Base-by-base conservation (phyloP, 108 stramenopile species). In the Nitzschia inconspicua region DNA sequence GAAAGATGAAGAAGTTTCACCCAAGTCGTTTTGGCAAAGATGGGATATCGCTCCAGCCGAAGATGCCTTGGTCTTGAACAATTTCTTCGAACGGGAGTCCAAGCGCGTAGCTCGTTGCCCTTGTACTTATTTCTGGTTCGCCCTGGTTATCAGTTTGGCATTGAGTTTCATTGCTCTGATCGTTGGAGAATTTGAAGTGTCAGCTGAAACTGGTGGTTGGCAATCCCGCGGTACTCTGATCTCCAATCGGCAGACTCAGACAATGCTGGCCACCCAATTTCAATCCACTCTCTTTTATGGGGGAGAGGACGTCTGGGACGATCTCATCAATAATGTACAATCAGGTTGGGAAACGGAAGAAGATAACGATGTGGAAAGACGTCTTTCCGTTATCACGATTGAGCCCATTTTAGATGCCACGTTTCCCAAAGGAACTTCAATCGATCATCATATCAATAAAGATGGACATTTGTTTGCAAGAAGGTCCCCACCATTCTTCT, bases 121-220 rank as follows among this genome's bases (percentile, higher is more conserved):
- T 1, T 60, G 60, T 19, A 47, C 52, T 9, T 55, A 67, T 31
- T 36, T 74, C 22, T 37, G 46, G 39, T 31, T 43, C 1, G 7
- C 73, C 9, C 26, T 65, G 1, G 0, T 65, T 19, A 14, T 60
- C 9, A 40, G 55, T 7, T 18, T 54, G 29, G 32, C 52, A 10
- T 11, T 73, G 2, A 54, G 52, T 10, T 63, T 13, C 0, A 28
- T 73, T 26, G 72, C 47, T 11, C 37, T 76, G 30, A 53, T 36
- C 39, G 57, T 73, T 19, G 82, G 82, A 16, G 63, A 72, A 4
- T 78, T 78, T 43, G 46, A 61, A 4, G 56, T 72, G 5, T 41
- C 49, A 4, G 72, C 65, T 11, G 74, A 78, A n/a, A 69, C 66
- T 50, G 60, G 29, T 11, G 82, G 82, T 30, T 83, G 77, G 77